A percentile compares a stretch with the other conserved stretches of the same genome.
Evolutionary conservation across 768 basidiomycete species (phyloP).

Genomic region (Astraeus odoratus): DNA sequence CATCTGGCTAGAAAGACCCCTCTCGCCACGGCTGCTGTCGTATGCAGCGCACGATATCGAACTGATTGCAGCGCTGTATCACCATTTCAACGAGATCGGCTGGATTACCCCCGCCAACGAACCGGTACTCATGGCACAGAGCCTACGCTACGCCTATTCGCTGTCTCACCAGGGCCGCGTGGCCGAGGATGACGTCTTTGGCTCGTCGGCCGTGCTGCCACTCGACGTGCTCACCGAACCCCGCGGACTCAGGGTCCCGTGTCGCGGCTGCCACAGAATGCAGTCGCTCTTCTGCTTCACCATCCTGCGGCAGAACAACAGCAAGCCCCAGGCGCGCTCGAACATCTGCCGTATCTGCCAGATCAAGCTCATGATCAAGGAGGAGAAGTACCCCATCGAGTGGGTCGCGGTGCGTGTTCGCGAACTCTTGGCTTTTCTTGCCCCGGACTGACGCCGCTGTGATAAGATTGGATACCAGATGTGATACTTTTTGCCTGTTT

Average conservation of each 20-base stretch:
- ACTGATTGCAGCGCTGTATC: conserved; percentile 31
- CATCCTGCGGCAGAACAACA: conserved; percentile 5
- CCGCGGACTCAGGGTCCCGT: conserved; percentile 16
- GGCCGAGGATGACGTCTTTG: conserved; percentile 18
- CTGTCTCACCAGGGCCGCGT: conserved; percentile 23
- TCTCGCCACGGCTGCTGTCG: conserved; percentile 28
- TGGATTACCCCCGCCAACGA: conserved; percentile 19
- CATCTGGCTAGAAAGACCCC: conserved; percentile 32
- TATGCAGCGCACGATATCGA: conserved; percentile 40
- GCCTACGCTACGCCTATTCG: conserved; percentile 25
- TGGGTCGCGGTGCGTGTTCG: conserved; percentile 15
- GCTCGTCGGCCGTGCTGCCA: conserved; percentile 16
- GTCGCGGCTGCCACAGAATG: conserved; percentile 21
- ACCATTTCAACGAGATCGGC: conserved; percentile 21
- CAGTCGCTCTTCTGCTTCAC: conserved; percentile 25
- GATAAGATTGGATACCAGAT: neutral
- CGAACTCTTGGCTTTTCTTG: neutral
- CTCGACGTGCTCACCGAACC: conserved; percentile 23
- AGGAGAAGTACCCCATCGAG: conserved; percentile 13
- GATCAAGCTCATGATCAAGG: conserved; percentile 24
- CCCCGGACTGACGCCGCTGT: neutral
- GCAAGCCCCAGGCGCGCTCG: conserved; percentile 18
- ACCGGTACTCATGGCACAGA: conserved; percentile 13
- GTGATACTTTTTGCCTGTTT: neutral
- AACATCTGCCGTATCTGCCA: conserved; percentile 23